Evolutionary conservation across 2,329 filamentous ascomycete genomes (phyloP), one percentile per base, ranked within the genome.

Genomic region (Cadophora sp.): DNA sequence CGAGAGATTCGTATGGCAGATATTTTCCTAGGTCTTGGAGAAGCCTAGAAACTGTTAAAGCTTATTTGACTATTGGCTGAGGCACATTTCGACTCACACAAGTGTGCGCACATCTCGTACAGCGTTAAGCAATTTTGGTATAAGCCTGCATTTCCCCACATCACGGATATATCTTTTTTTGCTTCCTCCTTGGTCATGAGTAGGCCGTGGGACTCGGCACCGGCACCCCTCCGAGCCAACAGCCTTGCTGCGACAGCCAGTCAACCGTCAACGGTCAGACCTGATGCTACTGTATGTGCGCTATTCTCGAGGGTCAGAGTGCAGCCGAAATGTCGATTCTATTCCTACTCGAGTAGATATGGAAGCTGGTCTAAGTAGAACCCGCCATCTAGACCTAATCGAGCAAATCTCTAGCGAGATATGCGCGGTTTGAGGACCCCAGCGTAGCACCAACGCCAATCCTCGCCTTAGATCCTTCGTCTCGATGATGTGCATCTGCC

Each of bases 401-500:
- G 11, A 37, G 56, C 34, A 59, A 59, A 34, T 59, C 56, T 26
- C 14, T 22, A 59, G 22, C 56, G 34, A 59, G 56, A 40, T 58
- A 22, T n/a, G 12, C 31, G 1, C 56, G 34, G 24, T 2, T 37
- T 62, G 27, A 9, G n/a, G 22, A 24, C 7, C 24, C 24, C 24
- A 62, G 37, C 26, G 24, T 50, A 62, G 43, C n/a, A 29, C 22
- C 24, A 31, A 62, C 40, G 59, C 59, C 24, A 62, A 24, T n/a
- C 14, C 9, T 27, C 40, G 40, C 37, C 26, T 40, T 29, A 50
- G 27, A 24, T 50, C 55, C 55, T 58, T 51, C 51, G 27, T 58
- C 34, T 11, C 22, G n/a, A 67, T 63, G 65, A 64, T 68, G 55
- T 64, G 55, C 61, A 64, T 60, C 66, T 64, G 66, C 66, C 65